phyloP scores from a whole-genome alignment of 345 rosid genomes.

The Brassica cretica region DNA sequence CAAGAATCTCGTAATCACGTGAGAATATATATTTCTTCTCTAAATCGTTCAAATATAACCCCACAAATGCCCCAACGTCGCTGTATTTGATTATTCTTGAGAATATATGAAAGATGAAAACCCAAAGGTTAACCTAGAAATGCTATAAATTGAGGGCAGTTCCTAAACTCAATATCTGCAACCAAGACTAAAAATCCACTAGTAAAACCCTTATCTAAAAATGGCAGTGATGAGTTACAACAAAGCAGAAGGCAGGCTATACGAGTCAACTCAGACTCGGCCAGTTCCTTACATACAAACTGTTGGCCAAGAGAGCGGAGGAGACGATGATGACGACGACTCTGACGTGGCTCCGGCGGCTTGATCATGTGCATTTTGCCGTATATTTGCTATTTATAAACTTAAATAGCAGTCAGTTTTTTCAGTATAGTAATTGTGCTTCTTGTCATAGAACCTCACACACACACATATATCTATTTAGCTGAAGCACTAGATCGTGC shows the following conservation, averaged over 20 bases:
- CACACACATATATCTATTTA: background rate
- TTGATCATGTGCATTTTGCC: constrained; percentile 27
- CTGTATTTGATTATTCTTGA: constrained; percentile 22
- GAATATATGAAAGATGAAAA: constrained; percentile 13
- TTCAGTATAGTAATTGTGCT: constrained; percentile 3
- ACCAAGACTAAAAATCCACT: constrained; percentile 4
- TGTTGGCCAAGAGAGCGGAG: constrained; percentile 33
- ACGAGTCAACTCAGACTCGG: constrained; percentile 27
- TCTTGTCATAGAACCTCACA: constrained; percentile 14
- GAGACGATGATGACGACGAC: constrained; percentile 43
- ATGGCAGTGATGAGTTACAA: constrained; percentile 37
- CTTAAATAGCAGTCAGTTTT: constrained; percentile 15
- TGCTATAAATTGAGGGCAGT: constrained; percentile 26
- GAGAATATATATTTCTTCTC: background rate
- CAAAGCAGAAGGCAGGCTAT: constrained; percentile 27
- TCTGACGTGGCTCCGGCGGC: constrained; percentile 43
- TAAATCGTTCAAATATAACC: constrained; percentile 18
- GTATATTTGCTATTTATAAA: constrained; percentile 19
- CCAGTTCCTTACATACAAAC: constrained; percentile 23
- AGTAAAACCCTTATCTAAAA: constrained; percentile 13
- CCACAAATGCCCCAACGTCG: constrained; percentile 14
- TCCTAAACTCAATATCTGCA: constrained; percentile 18
- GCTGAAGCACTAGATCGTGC: constrained; percentile 10
- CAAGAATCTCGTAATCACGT: constrained; percentile 11
- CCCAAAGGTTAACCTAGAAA: constrained; percentile 4